phyloP scores from a whole-genome alignment of 176 grass and related monocot species.

The Oryza meridionalis region DNA sequence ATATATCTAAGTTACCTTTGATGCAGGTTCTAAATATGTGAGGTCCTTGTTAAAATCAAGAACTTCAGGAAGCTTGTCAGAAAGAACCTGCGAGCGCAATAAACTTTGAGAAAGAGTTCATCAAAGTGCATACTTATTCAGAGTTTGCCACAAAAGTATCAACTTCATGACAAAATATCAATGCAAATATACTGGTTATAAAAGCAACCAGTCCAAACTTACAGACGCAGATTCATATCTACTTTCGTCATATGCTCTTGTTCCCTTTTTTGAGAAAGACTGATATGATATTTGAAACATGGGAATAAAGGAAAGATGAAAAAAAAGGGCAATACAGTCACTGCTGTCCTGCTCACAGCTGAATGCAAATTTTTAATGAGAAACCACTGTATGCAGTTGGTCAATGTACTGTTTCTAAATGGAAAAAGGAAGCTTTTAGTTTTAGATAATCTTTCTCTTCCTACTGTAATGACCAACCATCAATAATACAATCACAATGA shows the following conservation, averaged over 20 bases:
- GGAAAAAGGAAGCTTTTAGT: not conserved
- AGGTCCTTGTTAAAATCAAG: slow-evolving; percentile 91
- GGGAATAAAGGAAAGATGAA: slow-evolving; percentile 5
- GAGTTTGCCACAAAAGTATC: not conserved
- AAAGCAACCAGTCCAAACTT: slow-evolving; percentile 22
- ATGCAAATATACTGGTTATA: not conserved
- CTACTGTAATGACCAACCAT: slow-evolving; percentile 16
- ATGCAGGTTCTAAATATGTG: slow-evolving; percentile 74
- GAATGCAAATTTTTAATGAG: not conserved
- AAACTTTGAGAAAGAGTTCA: slow-evolving; percentile 23
- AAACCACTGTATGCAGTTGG: not conserved
- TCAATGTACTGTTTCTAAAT: not conserved
- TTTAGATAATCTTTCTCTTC: not conserved
- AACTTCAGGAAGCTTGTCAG: slow-evolving; percentile 92
- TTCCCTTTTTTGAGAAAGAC: not conserved
- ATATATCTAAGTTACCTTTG: slow-evolving; percentile 65
- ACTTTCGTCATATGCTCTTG: not conserved
- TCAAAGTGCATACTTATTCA: slow-evolving; percentile 9
- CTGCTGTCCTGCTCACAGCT: slow-evolving; percentile 5
- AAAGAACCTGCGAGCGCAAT: slow-evolving; percentile 65
- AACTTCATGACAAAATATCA: not conserved
- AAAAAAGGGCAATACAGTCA: not conserved
- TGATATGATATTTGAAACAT: slow-evolving; percentile 7
- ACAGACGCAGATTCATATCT: slow-evolving; percentile 7
- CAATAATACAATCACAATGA: not conserved